Conservation (phyloP, 805 yeast species). For the Candida suzukii region DNA sequence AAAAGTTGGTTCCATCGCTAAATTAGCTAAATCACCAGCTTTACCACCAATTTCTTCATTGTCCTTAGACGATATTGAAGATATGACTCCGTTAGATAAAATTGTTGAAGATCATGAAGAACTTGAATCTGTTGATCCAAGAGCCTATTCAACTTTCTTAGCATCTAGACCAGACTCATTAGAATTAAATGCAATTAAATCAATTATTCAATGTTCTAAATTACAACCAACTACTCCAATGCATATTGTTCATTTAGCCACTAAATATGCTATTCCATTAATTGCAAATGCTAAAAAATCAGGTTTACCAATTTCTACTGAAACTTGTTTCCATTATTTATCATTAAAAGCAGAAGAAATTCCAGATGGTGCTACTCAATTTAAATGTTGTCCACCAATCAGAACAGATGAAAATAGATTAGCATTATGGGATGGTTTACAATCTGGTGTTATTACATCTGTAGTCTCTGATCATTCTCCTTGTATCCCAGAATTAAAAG, state of each 20-base stretch:
- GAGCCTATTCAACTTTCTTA: conserved; percentile 62
- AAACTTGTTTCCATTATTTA: conserved; percentile 91
- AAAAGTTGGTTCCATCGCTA: conserved; percentile 37
- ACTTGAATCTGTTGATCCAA: conserved; percentile 47
- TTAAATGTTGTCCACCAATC: conserved; percentile 95
- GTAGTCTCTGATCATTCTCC: conserved; percentile 96
- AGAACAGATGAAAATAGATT: conserved; percentile 66
- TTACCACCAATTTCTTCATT: conserved; percentile 6
- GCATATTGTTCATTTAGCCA: conserved; percentile 88
- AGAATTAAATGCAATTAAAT: conserved; percentile 77
- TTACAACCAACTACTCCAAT: conserved; percentile 55
- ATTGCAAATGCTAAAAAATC: conserved; percentile 54
- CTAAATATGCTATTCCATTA: conserved; percentile 75
- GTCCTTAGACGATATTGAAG: conserved; percentile 9
- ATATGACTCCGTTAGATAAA: conserved; percentile 31
- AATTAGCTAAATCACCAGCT: conserved; percentile 28
- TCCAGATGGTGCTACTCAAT: conserved; percentile 71
- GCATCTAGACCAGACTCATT: conserved; percentile 85
- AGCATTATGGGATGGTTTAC: conserved; percentile 72
- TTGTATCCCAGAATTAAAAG: conserved; percentile 87
- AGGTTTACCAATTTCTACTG: conserved; percentile 68
- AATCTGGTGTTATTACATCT: conserved; percentile 59
- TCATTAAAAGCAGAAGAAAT: conserved; percentile 73
- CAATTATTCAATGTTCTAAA: conserved; percentile 57
- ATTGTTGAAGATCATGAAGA: conserved; percentile 30